Evolutionary conservation across 176 grass and related monocot species (phyloP), one percentile per base, ranked within the genome.

Genomic region (Cenchrus fungigraminus): DNA sequence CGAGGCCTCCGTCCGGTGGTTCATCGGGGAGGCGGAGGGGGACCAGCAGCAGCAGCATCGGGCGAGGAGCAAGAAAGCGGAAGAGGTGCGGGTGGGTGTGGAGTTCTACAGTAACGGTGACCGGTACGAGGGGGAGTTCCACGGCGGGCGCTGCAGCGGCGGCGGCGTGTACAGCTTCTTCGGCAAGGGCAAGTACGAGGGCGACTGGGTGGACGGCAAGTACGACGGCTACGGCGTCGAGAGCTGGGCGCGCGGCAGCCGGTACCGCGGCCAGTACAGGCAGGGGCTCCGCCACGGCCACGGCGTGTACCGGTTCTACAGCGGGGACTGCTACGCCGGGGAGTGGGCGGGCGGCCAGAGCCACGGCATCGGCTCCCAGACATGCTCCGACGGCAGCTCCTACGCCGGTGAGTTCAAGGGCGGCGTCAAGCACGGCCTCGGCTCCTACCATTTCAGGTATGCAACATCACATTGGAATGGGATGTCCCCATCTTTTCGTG

Each of bases 371-470:
- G 94, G 94, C 40, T 75, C 87, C 0, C 91, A 93, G 82, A 93
- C 80, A 8, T 93, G 91, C 82, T 93, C 87, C 12, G 89, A 93
- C 0, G 91, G 89, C 12, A 97, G 94, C 82, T 88, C 89, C 14
- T 97, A 93, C 64, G 74, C 78, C 2, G 94, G 94, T 0, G 91
- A 97, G 75, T 97, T 97, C 87, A 97, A 91, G 65, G 81, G 87
- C 37, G 91, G 94, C 58, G 94, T 97, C 65, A 97, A 97, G 87
- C 94, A 97, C 64, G 94, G 85, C 52, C 82, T 97, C 34, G 94
- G 94, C 1, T 82, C 65, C 73, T 97, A 97, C 69, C 89, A 89
- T 86, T 97, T 97, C 91, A 90, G 94, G 94, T 90, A 56, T 76
- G 22, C 9, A 9, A 16, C 17, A 9, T 43, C 62, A 3, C 74